phyloP scores from a whole-genome alignment of 768 basidiomycete species.

The Ramaria rubella region DNA sequence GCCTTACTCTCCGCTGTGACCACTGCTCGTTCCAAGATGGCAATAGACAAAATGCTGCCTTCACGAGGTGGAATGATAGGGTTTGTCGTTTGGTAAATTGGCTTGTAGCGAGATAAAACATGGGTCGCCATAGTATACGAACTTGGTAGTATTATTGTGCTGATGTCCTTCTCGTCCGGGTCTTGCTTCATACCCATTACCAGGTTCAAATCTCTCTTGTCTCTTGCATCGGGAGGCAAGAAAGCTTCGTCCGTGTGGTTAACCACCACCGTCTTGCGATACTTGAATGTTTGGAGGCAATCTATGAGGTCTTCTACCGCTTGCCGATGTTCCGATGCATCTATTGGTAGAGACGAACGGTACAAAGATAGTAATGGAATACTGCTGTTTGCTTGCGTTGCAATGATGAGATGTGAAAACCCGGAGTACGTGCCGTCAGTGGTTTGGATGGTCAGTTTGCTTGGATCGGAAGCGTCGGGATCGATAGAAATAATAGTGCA shows the following conservation, averaged over 20 bases:
- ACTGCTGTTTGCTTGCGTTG: conserved; percentile 68
- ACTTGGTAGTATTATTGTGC: conserved; percentile 26
- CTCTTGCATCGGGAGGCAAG: conserved; percentile 42
- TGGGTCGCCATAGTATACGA: conserved; percentile 71
- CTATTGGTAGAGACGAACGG: conserved; percentile 30
- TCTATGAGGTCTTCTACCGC: conserved; percentile 36
- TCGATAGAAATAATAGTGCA: conserved; percentile 43
- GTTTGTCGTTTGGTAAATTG: conserved; percentile 69
- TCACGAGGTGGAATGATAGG: conserved; percentile 49
- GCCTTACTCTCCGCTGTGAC: conserved; percentile 44
- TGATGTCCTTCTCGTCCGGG: background rate
- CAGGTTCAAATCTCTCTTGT: conserved; percentile 64
- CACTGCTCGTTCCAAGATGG: conserved; percentile 58
- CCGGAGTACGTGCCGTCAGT: conserved; percentile 32
- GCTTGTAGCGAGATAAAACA: conserved; percentile 33
- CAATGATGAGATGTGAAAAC: conserved; percentile 64
- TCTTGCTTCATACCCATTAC: conserved; percentile 19
- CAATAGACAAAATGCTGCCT: conserved; percentile 46
- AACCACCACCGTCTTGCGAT: conserved; percentile 52
- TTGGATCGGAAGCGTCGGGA: conserved; percentile 30
- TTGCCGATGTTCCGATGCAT: conserved; percentile 22
- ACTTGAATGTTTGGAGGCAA: conserved; percentile 48
- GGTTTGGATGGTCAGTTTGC: conserved; percentile 32
- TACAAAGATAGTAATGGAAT: conserved; percentile 45
- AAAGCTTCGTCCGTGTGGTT: conserved; percentile 63